Evolutionary conservation across 1,139 yeast species (phyloP).

Genomic region (Saccharomyces hybrid): DNA sequence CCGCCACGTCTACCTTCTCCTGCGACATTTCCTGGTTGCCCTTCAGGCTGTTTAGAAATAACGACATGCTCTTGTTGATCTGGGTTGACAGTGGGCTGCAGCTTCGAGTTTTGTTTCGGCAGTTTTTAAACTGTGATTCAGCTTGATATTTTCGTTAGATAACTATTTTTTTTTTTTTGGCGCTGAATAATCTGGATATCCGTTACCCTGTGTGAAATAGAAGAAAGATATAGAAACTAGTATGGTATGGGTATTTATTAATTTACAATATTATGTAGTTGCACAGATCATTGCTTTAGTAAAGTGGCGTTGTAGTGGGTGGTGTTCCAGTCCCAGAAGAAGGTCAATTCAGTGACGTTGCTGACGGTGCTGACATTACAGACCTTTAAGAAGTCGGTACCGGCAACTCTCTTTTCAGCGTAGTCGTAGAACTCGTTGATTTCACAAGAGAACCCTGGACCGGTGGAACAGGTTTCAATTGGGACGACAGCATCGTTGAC

Average conservation of each 20-base stretch:
- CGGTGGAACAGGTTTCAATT: conserved; percentile 41
- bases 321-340: conserved; percentile 28
- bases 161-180: neutral
- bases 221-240: too few species aligned
- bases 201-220: neutral
- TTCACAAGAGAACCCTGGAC: conserved; percentile 58
- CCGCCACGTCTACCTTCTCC: conserved; percentile 61
- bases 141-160: neutral
- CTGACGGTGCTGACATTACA: conserved; percentile 29
- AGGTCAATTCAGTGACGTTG: conserved; percentile 19
- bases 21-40: conserved; percentile 48
- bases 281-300: neutral
- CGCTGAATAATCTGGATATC: too few species aligned
- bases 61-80: conserved; percentile 43
- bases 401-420: conserved; percentile 33
- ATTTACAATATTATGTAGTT: neutral
- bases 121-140: neutral
- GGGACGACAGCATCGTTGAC: conserved; percentile 59
- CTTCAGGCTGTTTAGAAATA: conserved; percentile 43
- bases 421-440: conserved; percentile 36
- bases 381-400: conserved; percentile 31
- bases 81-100: neutral
- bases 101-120: too few species aligned
- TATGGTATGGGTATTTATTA: neutral
- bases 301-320: conserved; percentile 5